These are phyloP conservation scores for Chlorophyllum brunneum DNA, from an alignment of 768 basidiomycete species.

Conservation along the genomic window DNA sequence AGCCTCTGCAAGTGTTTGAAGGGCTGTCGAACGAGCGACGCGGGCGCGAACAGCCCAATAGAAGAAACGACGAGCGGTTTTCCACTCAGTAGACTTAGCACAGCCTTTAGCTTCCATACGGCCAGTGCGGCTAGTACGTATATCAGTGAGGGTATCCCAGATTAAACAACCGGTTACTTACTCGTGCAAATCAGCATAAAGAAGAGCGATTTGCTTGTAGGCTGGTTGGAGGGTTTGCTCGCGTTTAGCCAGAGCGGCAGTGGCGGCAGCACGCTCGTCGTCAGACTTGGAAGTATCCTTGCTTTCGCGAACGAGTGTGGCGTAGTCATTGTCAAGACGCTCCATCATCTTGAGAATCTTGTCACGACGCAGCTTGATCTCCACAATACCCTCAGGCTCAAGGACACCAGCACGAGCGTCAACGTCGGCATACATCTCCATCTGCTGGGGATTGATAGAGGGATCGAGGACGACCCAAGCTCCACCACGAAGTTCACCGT, in stretches of 20 bases:
- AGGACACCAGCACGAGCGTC: constrained; percentile 95
- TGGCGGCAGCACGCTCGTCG: constrained; percentile 71
- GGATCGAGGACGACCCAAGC: constrained; percentile 99
- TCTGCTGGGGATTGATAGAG: constrained; percentile 92
- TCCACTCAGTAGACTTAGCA: constrained; percentile 84
- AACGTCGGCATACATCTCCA: constrained; percentile 99
- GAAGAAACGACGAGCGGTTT: constrained; percentile 83
- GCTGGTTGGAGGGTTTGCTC: constrained; percentile 83
- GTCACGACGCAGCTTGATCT: constrained; percentile 96
- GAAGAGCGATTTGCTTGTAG: constrained; percentile 89
- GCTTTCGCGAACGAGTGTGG: constrained; percentile 74
- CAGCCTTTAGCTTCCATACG: constrained; percentile 99
- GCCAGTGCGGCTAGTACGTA: constrained; percentile 66
- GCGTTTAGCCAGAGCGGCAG: constrained; percentile 64
- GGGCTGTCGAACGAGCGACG: constrained; percentile 61
- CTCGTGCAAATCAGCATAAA: constrained; percentile 98
- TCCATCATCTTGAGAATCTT: constrained; percentile 92
- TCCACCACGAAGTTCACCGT: constrained; percentile 97
- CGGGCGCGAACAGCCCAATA: constrained; percentile 93
- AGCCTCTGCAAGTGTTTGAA: constrained; percentile 61
- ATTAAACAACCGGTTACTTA: constrained; percentile 36
- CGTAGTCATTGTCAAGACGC: constrained; percentile 83
- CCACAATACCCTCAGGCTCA: constrained; percentile 95
- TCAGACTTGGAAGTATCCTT: constrained; percentile 68
- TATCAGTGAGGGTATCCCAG: neutral